These are phyloP conservation scores for Cercospora sesami DNA, from an alignment of 2,329 filamentous ascomycete genomes.

Conservation along the genomic window DNA sequence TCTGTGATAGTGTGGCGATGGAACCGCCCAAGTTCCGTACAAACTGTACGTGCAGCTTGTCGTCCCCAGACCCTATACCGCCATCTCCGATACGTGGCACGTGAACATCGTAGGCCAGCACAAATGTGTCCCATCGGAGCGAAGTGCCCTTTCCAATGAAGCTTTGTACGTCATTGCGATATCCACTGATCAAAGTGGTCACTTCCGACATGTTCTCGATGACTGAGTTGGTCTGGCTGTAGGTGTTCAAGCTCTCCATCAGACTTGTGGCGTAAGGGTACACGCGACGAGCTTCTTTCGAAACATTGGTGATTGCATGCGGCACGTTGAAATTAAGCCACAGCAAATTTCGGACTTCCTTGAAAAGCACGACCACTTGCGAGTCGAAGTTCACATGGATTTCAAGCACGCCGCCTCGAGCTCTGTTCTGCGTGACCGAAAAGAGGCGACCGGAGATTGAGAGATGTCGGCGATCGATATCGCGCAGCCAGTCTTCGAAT, in stretches of 20 bases:
- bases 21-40: slow-evolving; percentile 88
- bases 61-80: slow-evolving; percentile 28
- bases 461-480: slow-evolving; percentile 84
- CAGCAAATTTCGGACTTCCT: slow-evolving; percentile 91
- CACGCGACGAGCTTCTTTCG: slow-evolving; percentile 97
- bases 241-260: slow-evolving; percentile 97
- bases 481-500: slow-evolving; percentile 91
- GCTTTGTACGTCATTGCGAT: slow-evolving; percentile 83
- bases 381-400: slow-evolving; percentile 94
- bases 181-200: slow-evolving; percentile 81
- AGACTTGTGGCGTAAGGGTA: slow-evolving; percentile 97
- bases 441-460: slow-evolving; percentile 92
- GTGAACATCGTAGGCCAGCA: slow-evolving; percentile 92
- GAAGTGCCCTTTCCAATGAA: slow-evolving; percentile 85
- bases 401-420: slow-evolving; percentile 86
- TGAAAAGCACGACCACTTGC: slow-evolving; percentile 96
- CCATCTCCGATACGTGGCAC: slow-evolving; percentile 60
- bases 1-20: slow-evolving; percentile 83
- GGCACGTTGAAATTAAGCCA: slow-evolving; percentile 96
- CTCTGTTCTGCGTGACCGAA: slow-evolving; percentile 80
- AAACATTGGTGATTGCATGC: slow-evolving; percentile 90
- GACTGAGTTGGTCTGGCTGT: slow-evolving; percentile 81
- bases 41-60: slow-evolving; percentile 76
- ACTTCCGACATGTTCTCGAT: slow-evolving; percentile 86
- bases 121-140: slow-evolving; percentile 94